phyloP scores from a whole-genome alignment of 2,329 filamentous ascomycete genomes.

The Colletotrichum godetiae region DNA sequence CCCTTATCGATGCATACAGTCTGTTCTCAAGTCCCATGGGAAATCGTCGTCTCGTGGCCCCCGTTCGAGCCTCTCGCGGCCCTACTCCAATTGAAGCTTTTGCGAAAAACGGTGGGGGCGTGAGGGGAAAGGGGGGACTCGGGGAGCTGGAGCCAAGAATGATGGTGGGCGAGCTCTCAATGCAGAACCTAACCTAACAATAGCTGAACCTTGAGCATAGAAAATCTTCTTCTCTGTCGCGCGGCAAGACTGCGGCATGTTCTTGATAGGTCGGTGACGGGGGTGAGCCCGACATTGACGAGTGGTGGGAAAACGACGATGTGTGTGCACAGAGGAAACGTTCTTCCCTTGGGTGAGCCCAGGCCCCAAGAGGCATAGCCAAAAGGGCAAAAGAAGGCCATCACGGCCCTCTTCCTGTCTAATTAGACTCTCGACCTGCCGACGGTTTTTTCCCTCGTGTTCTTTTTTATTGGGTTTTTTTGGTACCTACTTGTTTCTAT shows the following conservation, averaged over 20 bases:
- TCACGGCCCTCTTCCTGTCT: slow-evolving; percentile 10
- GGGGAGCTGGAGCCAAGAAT: background rate
- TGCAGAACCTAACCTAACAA: slow-evolving; percentile 5
- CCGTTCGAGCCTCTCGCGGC: background rate
- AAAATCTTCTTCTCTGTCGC: too few species aligned
- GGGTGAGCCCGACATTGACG: background rate
- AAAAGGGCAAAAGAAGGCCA: slow-evolving; percentile 18
- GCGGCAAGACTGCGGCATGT: too few species aligned
- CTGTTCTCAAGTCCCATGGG: background rate
- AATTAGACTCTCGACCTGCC: slow-evolving; percentile 10
- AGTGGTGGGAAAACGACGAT: background rate
- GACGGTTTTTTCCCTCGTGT: background rate
- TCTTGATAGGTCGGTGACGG: too few species aligned
- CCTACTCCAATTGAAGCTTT: background rate
- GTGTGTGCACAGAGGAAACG: background rate
- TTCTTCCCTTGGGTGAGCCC: background rate
- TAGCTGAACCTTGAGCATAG: slow-evolving; percentile 1
- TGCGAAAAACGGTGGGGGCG: background rate
- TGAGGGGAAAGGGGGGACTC: background rate
- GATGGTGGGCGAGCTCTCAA: slow-evolving; percentile 15
- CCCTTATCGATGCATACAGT: background rate
- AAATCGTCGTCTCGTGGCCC: background rate
- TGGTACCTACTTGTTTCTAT: background rate
- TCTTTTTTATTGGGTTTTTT: background rate
- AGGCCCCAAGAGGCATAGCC: slow-evolving; percentile 10